Evolutionary conservation across 2,329 filamentous ascomycete genomes (phyloP).

Genomic region (Leptographium radiaticola): DNA sequence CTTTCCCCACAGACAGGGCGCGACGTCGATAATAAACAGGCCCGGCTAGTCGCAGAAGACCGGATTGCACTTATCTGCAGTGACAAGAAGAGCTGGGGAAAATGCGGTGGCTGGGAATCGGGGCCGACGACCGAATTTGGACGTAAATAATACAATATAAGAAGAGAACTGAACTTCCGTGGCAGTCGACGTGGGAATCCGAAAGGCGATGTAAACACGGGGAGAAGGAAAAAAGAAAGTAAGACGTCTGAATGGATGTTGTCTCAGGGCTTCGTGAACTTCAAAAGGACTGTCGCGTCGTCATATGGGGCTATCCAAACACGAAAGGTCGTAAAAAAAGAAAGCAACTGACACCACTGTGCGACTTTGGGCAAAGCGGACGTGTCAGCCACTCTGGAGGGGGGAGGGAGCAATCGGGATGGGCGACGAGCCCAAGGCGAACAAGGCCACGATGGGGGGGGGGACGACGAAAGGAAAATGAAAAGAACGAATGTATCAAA

Average conservation of each 20-base stretch:
- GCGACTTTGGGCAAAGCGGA: background rate
- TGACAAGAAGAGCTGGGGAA: background rate
- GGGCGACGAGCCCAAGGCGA: background rate
- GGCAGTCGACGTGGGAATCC: background rate
- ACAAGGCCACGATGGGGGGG: background rate
- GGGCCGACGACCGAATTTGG: background rate
- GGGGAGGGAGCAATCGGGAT: background rate
- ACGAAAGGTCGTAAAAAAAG: background rate
- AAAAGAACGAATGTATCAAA: background rate
- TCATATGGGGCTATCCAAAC: conserved; percentile 3
- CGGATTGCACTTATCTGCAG: background rate
- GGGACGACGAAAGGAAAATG: background rate
- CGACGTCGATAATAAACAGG: background rate
- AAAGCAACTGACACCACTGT: background rate
- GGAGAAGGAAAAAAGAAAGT: background rate
- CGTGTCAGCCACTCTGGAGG: background rate
- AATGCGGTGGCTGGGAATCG: conserved; percentile 11
- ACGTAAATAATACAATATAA: background rate
- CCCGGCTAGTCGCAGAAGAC: background rate
- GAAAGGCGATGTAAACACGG: background rate
- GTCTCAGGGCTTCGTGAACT: background rate
- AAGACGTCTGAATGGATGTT: background rate
- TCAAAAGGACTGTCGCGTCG: background rate
- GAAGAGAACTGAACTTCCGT: background rate
- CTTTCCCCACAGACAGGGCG: no score